Percentiles rank a stretch among this genome's conserved stretches.
These are phyloP conservation scores for Begonia loranthoides DNA, from an alignment of 306 rosid genomes.

Conservation along the genomic window DNA sequence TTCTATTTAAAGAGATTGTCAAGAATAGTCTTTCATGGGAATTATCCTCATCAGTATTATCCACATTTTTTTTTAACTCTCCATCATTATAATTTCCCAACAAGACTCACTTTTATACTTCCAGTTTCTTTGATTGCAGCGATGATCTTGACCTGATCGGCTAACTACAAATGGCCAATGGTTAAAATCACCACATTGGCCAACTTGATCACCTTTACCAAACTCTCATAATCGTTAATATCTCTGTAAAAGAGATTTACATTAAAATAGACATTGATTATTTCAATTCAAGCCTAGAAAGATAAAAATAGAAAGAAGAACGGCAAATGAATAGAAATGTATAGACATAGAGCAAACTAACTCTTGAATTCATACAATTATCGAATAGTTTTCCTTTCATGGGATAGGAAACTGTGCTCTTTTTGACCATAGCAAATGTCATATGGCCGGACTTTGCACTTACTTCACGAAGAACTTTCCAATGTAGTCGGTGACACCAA, in stretches of 20 bases:
- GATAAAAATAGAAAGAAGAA: neutral
- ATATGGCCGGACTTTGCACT: constrained; percentile 62
- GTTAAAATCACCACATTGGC: constrained; percentile 85
- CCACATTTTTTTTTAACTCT: too few relatives aligned
- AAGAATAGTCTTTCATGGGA: too few relatives aligned
- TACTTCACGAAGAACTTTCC: constrained; percentile 71
- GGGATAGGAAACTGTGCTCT: constrained; percentile 45
- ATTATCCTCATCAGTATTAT: too few relatives aligned
- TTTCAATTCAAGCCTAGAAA: too few relatives aligned
- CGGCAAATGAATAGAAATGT: too few relatives aligned
- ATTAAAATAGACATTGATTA: neutral
- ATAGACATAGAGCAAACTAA: constrained; percentile 39
- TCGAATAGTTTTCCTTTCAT: constrained; percentile 36
- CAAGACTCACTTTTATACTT: constrained; percentile 42
- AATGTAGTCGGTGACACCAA: constrained; percentile 87
- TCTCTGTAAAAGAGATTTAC: constrained; percentile 40
- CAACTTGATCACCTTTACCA: constrained; percentile 63
- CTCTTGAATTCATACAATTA: constrained; percentile 40
- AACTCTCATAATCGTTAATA: constrained; percentile 49
- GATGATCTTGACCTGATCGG: constrained; percentile 72
- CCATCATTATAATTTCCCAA: neutral
- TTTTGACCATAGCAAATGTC: constrained; percentile 62
- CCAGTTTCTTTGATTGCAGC: constrained; percentile 88
- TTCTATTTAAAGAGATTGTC: too few relatives aligned
- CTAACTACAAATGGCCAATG: constrained; percentile 36